These are phyloP conservation scores for Blastobotrys proliferans DNA, from an alignment of 1,139 yeast species.

Conservation along the genomic window DNA sequence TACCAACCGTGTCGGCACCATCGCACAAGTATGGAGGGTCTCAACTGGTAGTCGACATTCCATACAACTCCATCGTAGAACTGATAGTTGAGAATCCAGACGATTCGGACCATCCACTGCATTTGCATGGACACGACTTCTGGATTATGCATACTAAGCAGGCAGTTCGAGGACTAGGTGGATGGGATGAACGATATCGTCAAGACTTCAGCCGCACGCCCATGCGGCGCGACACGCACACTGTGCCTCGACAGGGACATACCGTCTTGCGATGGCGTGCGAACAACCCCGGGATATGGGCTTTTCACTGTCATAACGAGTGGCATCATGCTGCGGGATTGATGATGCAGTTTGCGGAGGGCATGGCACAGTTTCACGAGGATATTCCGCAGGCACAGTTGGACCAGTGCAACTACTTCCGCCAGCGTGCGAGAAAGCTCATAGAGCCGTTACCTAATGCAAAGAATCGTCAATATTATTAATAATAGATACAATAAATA, in stretches of 20 bases:
- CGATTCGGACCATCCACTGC: constrained; percentile 89
- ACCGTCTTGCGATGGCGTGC: constrained; percentile 63
- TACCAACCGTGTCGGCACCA: constrained; percentile 4
- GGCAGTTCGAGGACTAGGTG: constrained; percentile 21
- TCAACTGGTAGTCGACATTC: constrained; percentile 11
- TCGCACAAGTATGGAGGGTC: constrained; percentile 25
- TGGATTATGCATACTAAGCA: constrained; percentile 53
- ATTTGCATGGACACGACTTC: constrained; percentile 45
- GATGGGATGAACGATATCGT: constrained; percentile 41
- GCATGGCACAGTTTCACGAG: constrained; percentile 17
- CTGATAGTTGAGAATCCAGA: constrained; percentile 68
- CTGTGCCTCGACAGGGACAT: constrained; percentile 55
- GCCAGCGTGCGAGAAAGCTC: background rate
- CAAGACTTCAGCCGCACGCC: constrained; percentile 58
- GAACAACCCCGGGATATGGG: constrained; percentile 80
- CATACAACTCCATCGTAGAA: constrained; percentile 45
- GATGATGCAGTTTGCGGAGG: constrained; percentile 42
- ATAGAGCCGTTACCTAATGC: constrained; percentile 5
- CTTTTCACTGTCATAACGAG: constrained; percentile 79
- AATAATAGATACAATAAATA: background rate
- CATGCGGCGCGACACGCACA: constrained; percentile 58
- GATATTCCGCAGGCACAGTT: constrained; percentile 13
- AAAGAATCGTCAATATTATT: background rate
- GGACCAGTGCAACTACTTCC: constrained; percentile 4
- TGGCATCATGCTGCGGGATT: constrained; percentile 82